These are phyloP conservation scores for Geranium brycei DNA, from an alignment of 345 rosid species.

Conservation along the genomic window DNA sequence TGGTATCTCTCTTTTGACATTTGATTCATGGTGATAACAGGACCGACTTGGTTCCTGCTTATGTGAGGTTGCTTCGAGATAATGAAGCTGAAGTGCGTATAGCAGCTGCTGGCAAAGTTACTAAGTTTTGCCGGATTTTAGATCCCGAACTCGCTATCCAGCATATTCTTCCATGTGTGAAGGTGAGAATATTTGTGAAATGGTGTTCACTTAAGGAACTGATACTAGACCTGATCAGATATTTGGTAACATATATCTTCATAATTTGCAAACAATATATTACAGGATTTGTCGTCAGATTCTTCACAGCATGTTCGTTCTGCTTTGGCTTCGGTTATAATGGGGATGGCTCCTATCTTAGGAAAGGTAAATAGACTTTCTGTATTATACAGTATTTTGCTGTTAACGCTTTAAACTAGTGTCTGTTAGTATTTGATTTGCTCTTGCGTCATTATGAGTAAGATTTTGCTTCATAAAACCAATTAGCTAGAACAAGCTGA, in stretches of 20 bases:
- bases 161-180: slow-evolving; percentile 82
- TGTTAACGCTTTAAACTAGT: too few species aligned
- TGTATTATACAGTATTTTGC: neutral
- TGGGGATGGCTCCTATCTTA: slow-evolving; percentile 96
- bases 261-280: slow-evolving; percentile 1
- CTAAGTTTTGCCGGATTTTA: slow-evolving; percentile 82
- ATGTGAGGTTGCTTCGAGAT: slow-evolving; percentile 84
- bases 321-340: slow-evolving; percentile 93
- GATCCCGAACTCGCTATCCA: slow-evolving; percentile 77
- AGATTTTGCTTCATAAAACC: neutral
- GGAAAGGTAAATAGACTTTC: slow-evolving; percentile 26
- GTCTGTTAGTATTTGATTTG: too few species aligned
- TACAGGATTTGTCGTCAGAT: slow-evolving; percentile 86
- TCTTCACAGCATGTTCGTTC: slow-evolving; percentile 97
- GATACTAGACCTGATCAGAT: neutral
- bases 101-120: slow-evolving; percentile 94
- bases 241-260: neutral
- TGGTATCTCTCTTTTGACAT: neutral
- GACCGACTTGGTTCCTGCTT: slow-evolving; percentile 83
- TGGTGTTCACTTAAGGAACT: neutral
- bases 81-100: slow-evolving; percentile 98
- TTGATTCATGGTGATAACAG: slow-evolving; percentile 21
- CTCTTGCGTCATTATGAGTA: neutral
- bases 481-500: neutral
- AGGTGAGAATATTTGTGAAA: slow-evolving; percentile 30